Percentiles rank a stretch among this genome's conserved stretches.
Evolutionary conservation across 768 basidiomycete genomes (phyloP).

Genomic region (Lactarius vividus): DNA sequence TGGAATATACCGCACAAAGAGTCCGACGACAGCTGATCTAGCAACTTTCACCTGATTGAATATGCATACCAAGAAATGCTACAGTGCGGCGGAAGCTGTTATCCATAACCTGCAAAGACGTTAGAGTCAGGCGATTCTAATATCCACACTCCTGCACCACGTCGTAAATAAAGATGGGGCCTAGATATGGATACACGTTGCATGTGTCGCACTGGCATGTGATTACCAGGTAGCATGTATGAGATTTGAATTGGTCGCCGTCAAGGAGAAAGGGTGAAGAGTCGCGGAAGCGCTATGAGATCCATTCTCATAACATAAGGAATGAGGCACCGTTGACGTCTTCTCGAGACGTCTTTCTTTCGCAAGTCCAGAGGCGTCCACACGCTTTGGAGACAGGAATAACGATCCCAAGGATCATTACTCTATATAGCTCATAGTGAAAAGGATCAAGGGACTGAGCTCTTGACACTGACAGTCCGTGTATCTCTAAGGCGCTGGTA

Average conservation of each 20-base stretch:
- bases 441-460: neutral
- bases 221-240: neutral
- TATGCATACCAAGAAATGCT: neutral
- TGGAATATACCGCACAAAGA: neutral
- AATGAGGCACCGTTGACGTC: neutral
- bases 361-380: neutral
- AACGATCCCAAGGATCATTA: neutral
- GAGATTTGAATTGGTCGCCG: neutral
- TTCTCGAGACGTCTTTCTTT: neutral
- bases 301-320: neutral
- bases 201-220: neutral
- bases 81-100: neutral
- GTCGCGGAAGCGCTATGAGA: neutral
- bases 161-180: neutral
- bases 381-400: neutral
- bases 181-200: neutral
- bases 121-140: neutral
- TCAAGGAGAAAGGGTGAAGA: neutral
- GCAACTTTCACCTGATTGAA: neutral
- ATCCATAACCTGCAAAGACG: neutral
- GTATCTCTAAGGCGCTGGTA: neutral
- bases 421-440: neutral
- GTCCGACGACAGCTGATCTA: neutral
- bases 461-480: neutral
- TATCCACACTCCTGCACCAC: neutral